Percentiles rank a stretch among this genome's conserved stretches.
phyloP scores from a whole-genome alignment of 73 alveolate species.

The Stentor coeruleus region DNA sequence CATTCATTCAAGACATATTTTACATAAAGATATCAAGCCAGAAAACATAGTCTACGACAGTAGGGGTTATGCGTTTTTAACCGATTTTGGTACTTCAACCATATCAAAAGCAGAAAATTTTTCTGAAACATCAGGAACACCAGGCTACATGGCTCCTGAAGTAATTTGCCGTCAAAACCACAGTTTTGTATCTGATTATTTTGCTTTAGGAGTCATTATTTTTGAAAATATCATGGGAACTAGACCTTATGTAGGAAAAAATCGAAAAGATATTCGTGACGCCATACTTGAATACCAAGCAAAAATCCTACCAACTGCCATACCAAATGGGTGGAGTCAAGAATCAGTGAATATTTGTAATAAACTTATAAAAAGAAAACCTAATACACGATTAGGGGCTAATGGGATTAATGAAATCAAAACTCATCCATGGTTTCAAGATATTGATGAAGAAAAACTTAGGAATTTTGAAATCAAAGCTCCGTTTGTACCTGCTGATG shows the following conservation, averaged over 20 bases:
- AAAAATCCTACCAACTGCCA: not conserved
- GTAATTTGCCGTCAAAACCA: conserved; percentile 25
- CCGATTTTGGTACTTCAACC: conserved; percentile 72
- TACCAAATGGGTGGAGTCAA: conserved; percentile 80
- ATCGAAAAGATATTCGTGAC: not conserved
- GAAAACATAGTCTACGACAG: conserved; percentile 52
- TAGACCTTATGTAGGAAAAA: conserved; percentile 27
- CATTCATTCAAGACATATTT: conserved; percentile 36
- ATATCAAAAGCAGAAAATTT: conserved; percentile 32
- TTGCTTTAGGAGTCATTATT: conserved; percentile 29
- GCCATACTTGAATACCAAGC: conserved; percentile 21
- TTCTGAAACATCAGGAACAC: conserved; percentile 28
- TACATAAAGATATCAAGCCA: conserved; percentile 59
- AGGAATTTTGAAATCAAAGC: conserved; percentile 26
- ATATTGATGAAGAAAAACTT: conserved; percentile 78
- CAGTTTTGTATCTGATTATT: conserved; percentile 24
- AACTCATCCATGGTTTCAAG: conserved; percentile 90
- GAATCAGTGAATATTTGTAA: conserved; percentile 93
- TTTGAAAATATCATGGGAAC: not conserved
- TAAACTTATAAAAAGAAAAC: conserved; percentile 44
- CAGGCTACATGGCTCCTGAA: conserved; percentile 50
- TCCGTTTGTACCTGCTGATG: not conserved
- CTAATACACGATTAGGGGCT: conserved; percentile 79
- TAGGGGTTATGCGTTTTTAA: conserved; percentile 49
- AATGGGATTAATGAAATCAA: conserved; percentile 87